These are phyloP conservation scores for Paraphoma sp. DNA, from an alignment of 2,329 filamentous ascomycete species.

Conservation along the genomic window DNA sequence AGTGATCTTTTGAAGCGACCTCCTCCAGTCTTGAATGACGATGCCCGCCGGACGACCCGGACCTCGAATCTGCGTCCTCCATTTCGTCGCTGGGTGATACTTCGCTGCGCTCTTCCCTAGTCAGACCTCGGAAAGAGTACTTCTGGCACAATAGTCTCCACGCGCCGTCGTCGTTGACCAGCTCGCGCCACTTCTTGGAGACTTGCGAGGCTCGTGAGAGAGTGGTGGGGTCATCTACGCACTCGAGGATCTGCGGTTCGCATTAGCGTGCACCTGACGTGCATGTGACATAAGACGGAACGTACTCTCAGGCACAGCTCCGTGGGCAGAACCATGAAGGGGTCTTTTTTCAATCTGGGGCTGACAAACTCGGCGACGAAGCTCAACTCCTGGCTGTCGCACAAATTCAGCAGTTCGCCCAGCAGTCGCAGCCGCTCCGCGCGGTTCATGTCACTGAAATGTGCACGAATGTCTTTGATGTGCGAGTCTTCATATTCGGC, in stretches of 20 bases:
- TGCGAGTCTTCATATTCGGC: constrained; percentile 84
- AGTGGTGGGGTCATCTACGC: constrained; percentile 95
- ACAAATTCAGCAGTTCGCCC: constrained; percentile 88
- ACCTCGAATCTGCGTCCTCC: constrained; percentile 30
- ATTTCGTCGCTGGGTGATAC: constrained; percentile 34
- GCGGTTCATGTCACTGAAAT: constrained; percentile 79
- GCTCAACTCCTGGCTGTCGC: constrained; percentile 92
- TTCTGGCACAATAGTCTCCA: constrained; percentile 98
- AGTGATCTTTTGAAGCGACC: constrained; percentile 28
- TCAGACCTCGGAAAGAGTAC: constrained; percentile 77
- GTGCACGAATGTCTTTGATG: constrained; percentile 76
- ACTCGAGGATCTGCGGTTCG: constrained; percentile 79
- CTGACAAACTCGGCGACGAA: constrained; percentile 97
- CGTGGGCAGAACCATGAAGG: constrained; percentile 88
- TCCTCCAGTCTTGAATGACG: constrained; percentile 38
- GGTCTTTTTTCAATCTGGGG: constrained; percentile 92
- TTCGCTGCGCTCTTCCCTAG: constrained; percentile 52
- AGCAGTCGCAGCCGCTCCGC: constrained; percentile 81
- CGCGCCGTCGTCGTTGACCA: constrained; percentile 94
- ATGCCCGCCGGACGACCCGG: constrained; percentile 34
- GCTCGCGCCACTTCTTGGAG: constrained; percentile 90
- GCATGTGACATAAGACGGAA: constrained; percentile 20
- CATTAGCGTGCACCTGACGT: constrained; percentile 22
- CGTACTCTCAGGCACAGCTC: constrained; percentile 88
- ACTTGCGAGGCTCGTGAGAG: constrained; percentile 93